Base-by-base conservation (phyloP, 1,284 basidiomycete genomes). In the Rhodotorula sp. region DNA sequence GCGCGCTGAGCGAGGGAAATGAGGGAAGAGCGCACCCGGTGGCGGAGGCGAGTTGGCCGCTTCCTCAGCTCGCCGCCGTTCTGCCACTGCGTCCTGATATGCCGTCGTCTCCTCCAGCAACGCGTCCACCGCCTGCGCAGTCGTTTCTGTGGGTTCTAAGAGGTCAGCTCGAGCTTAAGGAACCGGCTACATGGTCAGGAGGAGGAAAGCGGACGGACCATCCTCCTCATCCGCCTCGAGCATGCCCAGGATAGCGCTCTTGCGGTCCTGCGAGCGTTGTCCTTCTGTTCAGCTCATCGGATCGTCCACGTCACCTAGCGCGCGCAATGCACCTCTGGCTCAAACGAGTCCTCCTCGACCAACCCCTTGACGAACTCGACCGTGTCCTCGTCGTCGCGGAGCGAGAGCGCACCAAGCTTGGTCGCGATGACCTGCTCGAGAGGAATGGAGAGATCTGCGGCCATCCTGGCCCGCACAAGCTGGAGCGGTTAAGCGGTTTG, bases 161-260 rank as follows among this genome's bases (percentile, higher is more conserved):
- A 17, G 4, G 44, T 32, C 17, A 44, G 8, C 8, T 12, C 8
- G 13, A 12, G 19, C 25, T 66, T 25, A 71, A 67, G 32, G 19
- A 36, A n/a, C n/a, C n/a, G n/a, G n/a, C n/a, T n/a, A n/a, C n/a
- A n/a, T n/a, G n/a, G n/a, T 22, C 21, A 29, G 29, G 21, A 37
- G 48, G 64, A 29, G 25, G 34, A 57, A 44, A 13, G 29, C 19
- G 27, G 19, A 59, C 72, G 34, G 19, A 72, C 75, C 70, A 44
- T 74, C 75, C 1, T 65, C 66, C 50, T 76, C 74, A 36, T 76
- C 75, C 12, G 56, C 32, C 41, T 76, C 75, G 22, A 76, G 60
- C 61, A 72, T 51, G 17, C 75, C 72, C 8, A 74, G 41, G 56
- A 76, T 72, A 10, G 75, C 75, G 44, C 66, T 69, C 46, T 67